Evolutionary conservation across 2,329 filamentous ascomycete genomes (phyloP).

Genomic region (Dactylellina drechsleri): DNA sequence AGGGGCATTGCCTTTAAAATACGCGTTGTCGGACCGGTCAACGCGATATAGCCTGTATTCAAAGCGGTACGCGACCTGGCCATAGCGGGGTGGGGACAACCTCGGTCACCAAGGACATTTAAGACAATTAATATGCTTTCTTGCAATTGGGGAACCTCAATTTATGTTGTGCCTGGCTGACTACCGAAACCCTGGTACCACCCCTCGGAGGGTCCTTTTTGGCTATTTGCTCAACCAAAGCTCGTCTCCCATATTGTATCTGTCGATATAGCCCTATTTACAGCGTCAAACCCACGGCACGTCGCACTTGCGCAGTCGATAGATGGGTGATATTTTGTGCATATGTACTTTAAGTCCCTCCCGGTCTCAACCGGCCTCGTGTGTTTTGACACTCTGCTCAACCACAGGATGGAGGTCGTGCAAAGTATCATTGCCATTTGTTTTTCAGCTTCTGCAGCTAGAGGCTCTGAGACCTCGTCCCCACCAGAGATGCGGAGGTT

Average conservation of each 20-base stretch:
- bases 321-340: too few species aligned
- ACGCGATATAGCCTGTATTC: constrained; percentile 52
- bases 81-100: constrained; percentile 36
- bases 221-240: constrained; percentile 51
- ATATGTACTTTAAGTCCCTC: not conserved
- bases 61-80: constrained; percentile 42
- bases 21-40: constrained; percentile 54
- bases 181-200: constrained; percentile 54
- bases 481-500: constrained; percentile 34
- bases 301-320: too few species aligned
- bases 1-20: constrained; percentile 46
- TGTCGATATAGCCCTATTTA: constrained; percentile 37
- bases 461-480: constrained; percentile 3
- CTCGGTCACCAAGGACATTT: constrained; percentile 14
- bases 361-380: not conserved
- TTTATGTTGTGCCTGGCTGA: constrained; percentile 29
- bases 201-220: constrained; percentile 53
- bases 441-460: not conserved
- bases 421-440: too few species aligned
- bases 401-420: not conserved
- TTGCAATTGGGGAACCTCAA: constrained; percentile 38
- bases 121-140: too few species aligned
- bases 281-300: not conserved
- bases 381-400: not conserved
- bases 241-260: constrained; percentile 30